Base-by-base conservation (phyloP, 1,139 yeast genomes). In the Pichia inconspicua region DNA sequence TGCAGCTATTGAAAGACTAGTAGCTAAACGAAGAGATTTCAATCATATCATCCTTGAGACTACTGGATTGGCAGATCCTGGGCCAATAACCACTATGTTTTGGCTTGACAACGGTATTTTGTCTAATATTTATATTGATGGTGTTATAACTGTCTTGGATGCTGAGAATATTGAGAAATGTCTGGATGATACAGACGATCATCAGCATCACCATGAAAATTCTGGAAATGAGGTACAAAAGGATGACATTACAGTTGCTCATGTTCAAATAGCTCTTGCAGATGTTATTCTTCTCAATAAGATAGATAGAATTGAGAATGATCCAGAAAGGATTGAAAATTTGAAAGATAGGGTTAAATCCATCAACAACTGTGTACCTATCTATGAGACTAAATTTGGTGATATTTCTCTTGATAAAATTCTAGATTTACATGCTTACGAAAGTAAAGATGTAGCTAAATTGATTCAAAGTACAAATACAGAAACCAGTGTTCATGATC, bases 11-110 rank as follows among this genome's bases (percentile, higher is more conserved):
- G 99, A 92, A 64, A 80, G 87, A 52, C 74, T 92, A 58, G 82
- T 92, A 57, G 84, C 80, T 44, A 75, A 82, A 44, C 83, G 78
- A 41, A 75, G 75, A 48, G 65, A 60, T 1, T 90, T 92, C 51
- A 98, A 94, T 64, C 86, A 92, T 61, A 89, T 92, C 28, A 66
- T 92, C 28, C 69, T 94, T 48, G 99, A 92, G 63, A 94, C 99
- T 0, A 88, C 97, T 0, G 99, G 99, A 0, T 74, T 94, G n/a
- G 98, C 99, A 0, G 97, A 92, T 62, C 98, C 98, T 0, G 97
- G 84, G 0, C 97, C 97, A 0, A 88, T 92, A 36, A 96, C 97
- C 9, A 80, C 82, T 56, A 92, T 92, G 96, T 92, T 92, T 66
- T 92, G 98, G 98, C 72, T 90, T 39, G 98, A 92, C 64, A 94